Percentiles rank a stretch among this genome's conserved stretches.
phyloP scores from a whole-genome alignment of 2,329 filamentous ascomycete genomes.

The Nemania sp. region DNA sequence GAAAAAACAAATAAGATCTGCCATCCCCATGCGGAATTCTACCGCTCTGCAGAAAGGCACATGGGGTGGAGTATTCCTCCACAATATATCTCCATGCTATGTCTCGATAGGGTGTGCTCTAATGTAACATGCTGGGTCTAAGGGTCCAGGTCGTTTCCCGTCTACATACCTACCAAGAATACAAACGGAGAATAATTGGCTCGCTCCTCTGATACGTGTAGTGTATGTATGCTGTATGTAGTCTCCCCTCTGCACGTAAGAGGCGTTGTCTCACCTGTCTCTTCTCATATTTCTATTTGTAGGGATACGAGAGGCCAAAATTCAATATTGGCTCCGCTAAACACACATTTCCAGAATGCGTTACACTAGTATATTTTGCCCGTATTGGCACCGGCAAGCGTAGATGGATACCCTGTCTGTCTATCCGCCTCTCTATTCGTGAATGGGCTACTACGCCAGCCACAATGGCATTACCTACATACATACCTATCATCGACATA shows the following conservation, averaged over 20 bases:
- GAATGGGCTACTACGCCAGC: neutral
- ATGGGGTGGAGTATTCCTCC: neutral
- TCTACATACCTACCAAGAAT: neutral
- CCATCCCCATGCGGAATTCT: neutral
- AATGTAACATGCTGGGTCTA: slow-evolving; percentile 11
- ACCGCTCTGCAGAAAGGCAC: neutral
- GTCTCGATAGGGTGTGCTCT: neutral
- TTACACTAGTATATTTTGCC: slow-evolving; percentile 9
- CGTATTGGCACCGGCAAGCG: neutral
- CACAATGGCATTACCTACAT: neutral
- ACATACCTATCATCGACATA: neutral
- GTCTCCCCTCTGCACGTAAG: slow-evolving; percentile 8
- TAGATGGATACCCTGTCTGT: slow-evolving; percentile 10
- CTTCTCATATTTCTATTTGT: slow-evolving; percentile 6
- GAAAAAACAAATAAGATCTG: neutral
- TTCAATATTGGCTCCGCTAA: slow-evolving; percentile 13
- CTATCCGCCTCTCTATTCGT: neutral
- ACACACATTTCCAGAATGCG: neutral
- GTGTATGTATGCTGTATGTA: neutral
- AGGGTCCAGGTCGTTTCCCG: slow-evolving; percentile 6
- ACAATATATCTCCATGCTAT: neutral
- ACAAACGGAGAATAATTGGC: neutral
- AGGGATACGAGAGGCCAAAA: slow-evolving; percentile 2
- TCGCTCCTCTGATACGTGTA: neutral
- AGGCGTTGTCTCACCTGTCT: neutral